Conservation (phyloP, 2,329 filamentous ascomycete genomes). For the Fusarium ramigenum region DNA sequence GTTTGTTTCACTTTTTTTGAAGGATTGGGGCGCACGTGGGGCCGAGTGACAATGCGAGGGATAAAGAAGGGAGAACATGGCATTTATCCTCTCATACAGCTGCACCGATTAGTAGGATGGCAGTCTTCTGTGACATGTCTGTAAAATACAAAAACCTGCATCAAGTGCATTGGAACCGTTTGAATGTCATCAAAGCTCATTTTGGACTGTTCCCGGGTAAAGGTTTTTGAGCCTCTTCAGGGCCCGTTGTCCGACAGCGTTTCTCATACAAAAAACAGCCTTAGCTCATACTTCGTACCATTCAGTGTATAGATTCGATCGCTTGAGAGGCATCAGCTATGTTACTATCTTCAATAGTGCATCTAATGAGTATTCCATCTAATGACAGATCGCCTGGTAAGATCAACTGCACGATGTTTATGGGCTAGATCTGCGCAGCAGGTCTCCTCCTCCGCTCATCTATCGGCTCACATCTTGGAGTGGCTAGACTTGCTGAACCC, state of each 20-base stretch:
- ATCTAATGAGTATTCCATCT: neutral
- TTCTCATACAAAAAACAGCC: neutral
- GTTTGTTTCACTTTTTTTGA: neutral
- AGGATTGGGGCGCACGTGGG: neutral
- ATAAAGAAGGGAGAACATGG: neutral
- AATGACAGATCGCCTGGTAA: neutral
- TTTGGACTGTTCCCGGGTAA: neutral
- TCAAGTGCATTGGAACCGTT: neutral
- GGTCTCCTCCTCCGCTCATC: no score
- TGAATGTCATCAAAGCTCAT: neutral
- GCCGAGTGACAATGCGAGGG: neutral
- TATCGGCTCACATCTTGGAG: neutral
- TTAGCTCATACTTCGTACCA: neutral
- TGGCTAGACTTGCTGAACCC: neutral
- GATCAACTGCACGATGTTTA: neutral
- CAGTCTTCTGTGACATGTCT: neutral
- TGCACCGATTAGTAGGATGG: neutral
- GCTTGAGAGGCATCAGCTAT: rapidly evolving
- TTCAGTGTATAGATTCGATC: rapidly evolving
- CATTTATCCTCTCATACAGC: neutral
- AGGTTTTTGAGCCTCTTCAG: neutral
- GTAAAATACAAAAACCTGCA: rapidly evolving
- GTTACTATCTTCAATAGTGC: rapidly evolving
- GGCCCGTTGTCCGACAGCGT: no score
- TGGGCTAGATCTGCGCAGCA: neutral